A percentile compares a stretch with the other conserved stretches of the same genome.
Conservation (phyloP, 352 stramenopile species). For the Phytophthora fragariaefolia region DNA sequence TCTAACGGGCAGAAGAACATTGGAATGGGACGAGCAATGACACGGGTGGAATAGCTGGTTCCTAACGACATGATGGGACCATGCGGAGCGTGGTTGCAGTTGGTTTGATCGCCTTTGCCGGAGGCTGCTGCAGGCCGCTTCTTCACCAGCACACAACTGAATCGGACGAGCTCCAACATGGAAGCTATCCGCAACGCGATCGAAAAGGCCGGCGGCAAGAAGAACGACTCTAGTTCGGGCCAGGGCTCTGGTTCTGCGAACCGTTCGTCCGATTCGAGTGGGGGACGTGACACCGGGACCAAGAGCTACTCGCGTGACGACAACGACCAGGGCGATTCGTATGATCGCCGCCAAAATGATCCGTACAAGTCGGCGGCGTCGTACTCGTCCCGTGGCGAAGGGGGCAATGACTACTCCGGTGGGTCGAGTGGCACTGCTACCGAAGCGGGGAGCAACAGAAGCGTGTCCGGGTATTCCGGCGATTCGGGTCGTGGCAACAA, state of each 20-base stretch:
- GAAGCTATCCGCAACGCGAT: conserved; percentile 25
- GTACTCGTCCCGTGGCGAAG: conserved; percentile 23
- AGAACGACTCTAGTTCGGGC: conserved; percentile 6
- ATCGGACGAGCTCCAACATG: conserved; percentile 21
- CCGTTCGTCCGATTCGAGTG: conserved; percentile 28
- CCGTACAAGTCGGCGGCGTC: conserved; percentile 19
- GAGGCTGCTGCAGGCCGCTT: neutral
- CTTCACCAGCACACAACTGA: conserved; percentile 21
- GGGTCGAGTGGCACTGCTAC: conserved; percentile 13
- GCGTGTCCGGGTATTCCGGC: conserved; percentile 8
- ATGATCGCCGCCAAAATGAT: conserved; percentile 18
- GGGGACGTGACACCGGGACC: conserved; percentile 21
- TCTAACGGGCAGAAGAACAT: neutral
- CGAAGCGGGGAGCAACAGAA: conserved; percentile 27
- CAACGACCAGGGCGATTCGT: conserved; percentile 1
- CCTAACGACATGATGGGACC: neutral
- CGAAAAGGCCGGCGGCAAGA: conserved; percentile 19
- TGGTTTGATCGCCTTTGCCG: neutral
- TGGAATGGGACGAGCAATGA: neutral
- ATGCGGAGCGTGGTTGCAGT: neutral
- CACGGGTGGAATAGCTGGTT: neutral
- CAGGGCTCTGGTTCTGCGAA: conserved; percentile 14
- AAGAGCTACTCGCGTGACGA: conserved; percentile 33
- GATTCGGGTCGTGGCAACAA: conserved; percentile 9
- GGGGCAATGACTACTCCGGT: conserved; percentile 22